Base-by-base conservation (phyloP, 2,329 filamentous ascomycete species). In the Alternaria metachromatica region DNA sequence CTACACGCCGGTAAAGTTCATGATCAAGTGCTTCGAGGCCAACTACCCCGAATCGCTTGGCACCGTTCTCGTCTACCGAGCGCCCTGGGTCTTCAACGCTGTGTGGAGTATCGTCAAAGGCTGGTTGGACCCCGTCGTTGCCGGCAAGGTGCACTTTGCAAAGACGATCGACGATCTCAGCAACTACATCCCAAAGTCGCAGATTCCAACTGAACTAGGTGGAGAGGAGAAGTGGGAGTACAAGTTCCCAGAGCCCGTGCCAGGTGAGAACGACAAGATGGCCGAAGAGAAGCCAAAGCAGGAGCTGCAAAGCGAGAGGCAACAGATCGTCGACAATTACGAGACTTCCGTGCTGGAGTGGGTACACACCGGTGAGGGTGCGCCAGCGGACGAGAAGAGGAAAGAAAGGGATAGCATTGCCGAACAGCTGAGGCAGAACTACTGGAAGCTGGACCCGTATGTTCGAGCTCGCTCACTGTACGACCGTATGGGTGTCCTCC, bases 1-100 rank as follows among this genome's bases (percentile, higher is more conserved):
- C 80, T 98, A 98, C 79, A 88, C 92, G 0, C 95, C 96, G 1
- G 93, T 99, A 61, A 99, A 97, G 76, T 99, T 98, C 82, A 97
- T 99, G 91, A 97, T 99, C 81, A 97, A 97, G 81, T 97, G 94
- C 80, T 99, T 99, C 77, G 96, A 99, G 83, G 96, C 96, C 64
- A 98, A 99, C 79, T 99, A 98, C 73, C 96, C 96, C 1, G 96
- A 99, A 80, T 95, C 89, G 51, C 86, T 99, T 1, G 96, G 95
- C 26, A 87, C 91, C 3, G 93, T 98, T 3, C 87, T 98, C 49
- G 93, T 99, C 41, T 96, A 99, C 84, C 97, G 97, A 80, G 90
- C 96, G 0, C 96, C 96, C 4, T 99, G 96, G 96, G 84, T 99
- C 49, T 99, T 99, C 83, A 94, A 97, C 84, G 91, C 92, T n/a